Evolutionary conservation across 148 eudicot species (phyloP).

Genomic region (Gaultheria prostrata): DNA sequence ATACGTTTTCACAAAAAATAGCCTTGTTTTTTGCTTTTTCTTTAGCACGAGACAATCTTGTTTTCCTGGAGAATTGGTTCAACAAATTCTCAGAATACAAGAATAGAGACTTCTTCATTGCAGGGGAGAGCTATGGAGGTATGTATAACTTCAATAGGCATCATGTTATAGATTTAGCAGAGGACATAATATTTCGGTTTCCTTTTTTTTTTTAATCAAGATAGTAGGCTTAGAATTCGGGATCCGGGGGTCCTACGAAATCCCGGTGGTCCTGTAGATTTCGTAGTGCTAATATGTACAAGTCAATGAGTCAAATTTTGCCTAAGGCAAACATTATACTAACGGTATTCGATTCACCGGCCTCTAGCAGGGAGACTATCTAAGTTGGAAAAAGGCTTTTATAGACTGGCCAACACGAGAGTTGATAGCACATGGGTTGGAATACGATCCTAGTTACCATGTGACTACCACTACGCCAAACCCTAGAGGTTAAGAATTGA

Average conservation of each 20-base stretch:
- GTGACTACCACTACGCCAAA: too few relatives aligned
- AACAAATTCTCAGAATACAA: conserved; percentile 61
- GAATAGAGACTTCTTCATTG: conserved; percentile 53
- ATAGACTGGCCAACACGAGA: neutral
- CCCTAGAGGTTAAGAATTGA: too few relatives aligned
- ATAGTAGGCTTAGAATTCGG: neutral
- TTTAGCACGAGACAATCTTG: conserved; percentile 56
- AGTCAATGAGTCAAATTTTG: neutral
- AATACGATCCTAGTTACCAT: neutral
- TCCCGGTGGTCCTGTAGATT: too few relatives aligned
- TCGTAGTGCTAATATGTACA: too few relatives aligned
- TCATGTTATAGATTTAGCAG: neutral
- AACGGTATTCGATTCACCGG: too few relatives aligned
- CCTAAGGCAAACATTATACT: too few relatives aligned
- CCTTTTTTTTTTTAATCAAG: neutral
- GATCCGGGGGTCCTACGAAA: too few relatives aligned
- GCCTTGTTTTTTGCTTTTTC: neutral
- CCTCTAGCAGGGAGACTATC: too few relatives aligned
- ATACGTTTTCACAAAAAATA: neutral
- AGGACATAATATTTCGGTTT: neutral
- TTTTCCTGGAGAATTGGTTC: conserved; percentile 61
- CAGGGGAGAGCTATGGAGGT: conserved; percentile 85
- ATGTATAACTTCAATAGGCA: conserved; percentile 1
- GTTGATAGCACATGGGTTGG: neutral
- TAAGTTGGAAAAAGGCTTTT: too few relatives aligned